phyloP scores from a whole-genome alignment of 2,329 filamentous ascomycete genomes.

The Cercospora zeae-maydis region DNA sequence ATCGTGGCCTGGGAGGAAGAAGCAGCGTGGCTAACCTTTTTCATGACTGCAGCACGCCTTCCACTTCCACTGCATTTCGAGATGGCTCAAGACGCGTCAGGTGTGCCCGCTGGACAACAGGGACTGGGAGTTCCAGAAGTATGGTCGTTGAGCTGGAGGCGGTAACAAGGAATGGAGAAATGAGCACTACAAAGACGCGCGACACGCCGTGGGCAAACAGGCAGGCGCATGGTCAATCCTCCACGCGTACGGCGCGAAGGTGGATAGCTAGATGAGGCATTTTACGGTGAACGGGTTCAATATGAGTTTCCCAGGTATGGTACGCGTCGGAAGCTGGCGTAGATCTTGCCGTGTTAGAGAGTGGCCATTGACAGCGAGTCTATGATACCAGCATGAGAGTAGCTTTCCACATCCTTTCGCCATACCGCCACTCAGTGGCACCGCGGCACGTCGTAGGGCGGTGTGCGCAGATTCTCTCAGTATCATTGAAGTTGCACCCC shows the following conservation, averaged over 20 bases:
- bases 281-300: background rate
- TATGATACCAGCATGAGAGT: background rate
- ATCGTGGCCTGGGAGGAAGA: background rate
- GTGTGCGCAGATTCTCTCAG: background rate
- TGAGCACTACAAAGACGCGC: background rate
- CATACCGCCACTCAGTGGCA: background rate
- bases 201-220: background rate
- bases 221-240: background rate
- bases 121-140: conserved; percentile 99
- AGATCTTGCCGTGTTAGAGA: background rate
- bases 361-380: background rate
- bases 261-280: background rate
- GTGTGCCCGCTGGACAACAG: conserved; percentile 96
- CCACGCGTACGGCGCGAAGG: background rate
- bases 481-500: background rate
- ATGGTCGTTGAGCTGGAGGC: conserved; percentile 61
- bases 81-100: conserved; percentile 98
- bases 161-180: background rate
- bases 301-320: background rate
- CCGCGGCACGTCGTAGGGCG: background rate
- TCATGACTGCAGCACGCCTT: conserved; percentile 74
- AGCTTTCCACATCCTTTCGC: background rate
- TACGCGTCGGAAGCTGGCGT: background rate
- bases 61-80: conserved; percentile 99
- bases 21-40: background rate